Evolutionary conservation across 768 basidiomycete species (phyloP), one percentile per base, ranked within the genome.

Genomic region (Mycena capillaripes): DNA sequence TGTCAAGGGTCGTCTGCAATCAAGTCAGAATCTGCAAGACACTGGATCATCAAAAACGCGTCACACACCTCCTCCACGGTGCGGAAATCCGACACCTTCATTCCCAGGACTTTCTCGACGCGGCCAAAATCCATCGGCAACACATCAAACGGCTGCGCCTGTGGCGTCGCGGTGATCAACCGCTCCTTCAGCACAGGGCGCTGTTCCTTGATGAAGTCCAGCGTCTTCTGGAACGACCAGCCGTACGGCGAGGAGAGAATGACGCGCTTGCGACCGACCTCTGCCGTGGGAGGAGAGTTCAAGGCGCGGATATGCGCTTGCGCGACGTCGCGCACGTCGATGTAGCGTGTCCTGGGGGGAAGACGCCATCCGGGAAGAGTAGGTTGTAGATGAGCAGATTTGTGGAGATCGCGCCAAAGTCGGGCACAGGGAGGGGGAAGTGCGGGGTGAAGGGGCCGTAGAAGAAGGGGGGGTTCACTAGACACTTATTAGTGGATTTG

Each of bases 381-480:
- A 81, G 74, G 29, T 77, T 68, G 71, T 80, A 81, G n/a, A 83
- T 70, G 59, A 74, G 71, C 46, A 65, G 57, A 66, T 78, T 78
- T n/a, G 82, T 80, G 5, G 76, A 69, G 30, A 65, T 29, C n/a
- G 53, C 57, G 46, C 50, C 23, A 16, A 46, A 77, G 64, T 82
- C 77, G 10, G 61, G 78, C 17, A 23, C 71, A 11, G 82, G 71
- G 59, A 79, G 64, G 38, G 77, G 74, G 40, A 75, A 78, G 19
- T 76, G 73, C 27, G 77, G 76, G 3, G 82, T 77, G 70, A 84
- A 77, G 29, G 85, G 83, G 1, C 85, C 85, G 67, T 82, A 83
- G 40, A 84, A 70, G 73, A 79, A 84, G 0, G 84, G 80, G 3
- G 85, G 85, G 65, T 82, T 82, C 38, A 86, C 85, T 86, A 4